Evolutionary conservation across 495 filamentous ascomycete genomes (phyloP).

Genomic region (Parathielavia appendiculata): DNA sequence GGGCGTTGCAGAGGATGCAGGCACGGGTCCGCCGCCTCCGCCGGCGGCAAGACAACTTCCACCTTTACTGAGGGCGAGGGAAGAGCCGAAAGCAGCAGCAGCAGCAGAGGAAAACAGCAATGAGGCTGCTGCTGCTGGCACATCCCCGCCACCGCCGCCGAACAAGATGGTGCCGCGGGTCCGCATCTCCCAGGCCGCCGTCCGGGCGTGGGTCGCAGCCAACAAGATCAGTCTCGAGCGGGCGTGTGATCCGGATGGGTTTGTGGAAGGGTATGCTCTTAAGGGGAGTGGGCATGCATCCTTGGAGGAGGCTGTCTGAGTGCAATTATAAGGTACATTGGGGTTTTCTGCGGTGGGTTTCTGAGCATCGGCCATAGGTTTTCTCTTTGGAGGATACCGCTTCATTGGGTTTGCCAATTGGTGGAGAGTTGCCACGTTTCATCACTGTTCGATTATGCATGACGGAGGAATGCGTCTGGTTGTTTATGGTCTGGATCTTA

Average conservation of each 20-base stretch:
- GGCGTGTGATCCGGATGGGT: conserved; percentile 53
- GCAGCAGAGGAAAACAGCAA: neutral
- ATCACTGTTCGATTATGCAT: too few relatives aligned
- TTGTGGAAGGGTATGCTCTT: conserved; percentile 48
- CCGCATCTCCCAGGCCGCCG: conserved; percentile 49
- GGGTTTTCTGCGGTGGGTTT: too few relatives aligned
- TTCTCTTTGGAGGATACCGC: too few relatives aligned
- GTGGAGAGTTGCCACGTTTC: too few relatives aligned
- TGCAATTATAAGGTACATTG: neutral
- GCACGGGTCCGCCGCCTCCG: conserved; percentile 36
- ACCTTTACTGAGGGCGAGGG: too few relatives aligned
- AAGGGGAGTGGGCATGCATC: conserved; percentile 17
- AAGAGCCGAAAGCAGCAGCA: too few relatives aligned
- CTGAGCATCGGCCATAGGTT: too few relatives aligned
- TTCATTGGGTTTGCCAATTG: too few relatives aligned
- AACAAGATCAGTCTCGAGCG: conserved; percentile 43
- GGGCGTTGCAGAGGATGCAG: conserved; percentile 62
- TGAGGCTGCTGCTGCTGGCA: neutral
- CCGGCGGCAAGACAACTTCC: neutral
- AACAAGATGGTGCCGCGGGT: conserved; percentile 41
- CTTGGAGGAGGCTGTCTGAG: conserved; percentile 28
- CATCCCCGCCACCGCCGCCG: neutral
- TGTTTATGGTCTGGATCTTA: too few relatives aligned
- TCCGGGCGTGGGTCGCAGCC: conserved; percentile 49
- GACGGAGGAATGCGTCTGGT: too few relatives aligned